Evolutionary conservation across 768 basidiomycete genomes (phyloP).

Genomic region (Rhodotorula graminis): DNA sequence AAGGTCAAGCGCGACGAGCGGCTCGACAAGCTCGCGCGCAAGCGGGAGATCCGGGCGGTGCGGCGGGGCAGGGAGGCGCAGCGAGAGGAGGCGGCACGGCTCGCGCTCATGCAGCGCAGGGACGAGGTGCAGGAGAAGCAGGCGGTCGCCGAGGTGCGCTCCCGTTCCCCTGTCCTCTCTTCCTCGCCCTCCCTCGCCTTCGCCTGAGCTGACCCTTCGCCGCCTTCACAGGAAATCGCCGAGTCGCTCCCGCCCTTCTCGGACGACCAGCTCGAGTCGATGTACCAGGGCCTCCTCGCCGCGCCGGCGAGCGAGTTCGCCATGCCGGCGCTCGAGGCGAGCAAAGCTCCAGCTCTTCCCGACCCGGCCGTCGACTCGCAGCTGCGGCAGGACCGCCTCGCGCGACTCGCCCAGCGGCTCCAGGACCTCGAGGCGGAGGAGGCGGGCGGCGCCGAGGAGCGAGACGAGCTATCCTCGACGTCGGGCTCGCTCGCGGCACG

Average conservation of each 20-base stretch:
- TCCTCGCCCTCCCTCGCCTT: too few relatives aligned
- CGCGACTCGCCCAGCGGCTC: conserved; percentile 31
- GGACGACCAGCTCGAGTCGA: conserved; percentile 48
- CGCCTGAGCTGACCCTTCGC: not conserved
- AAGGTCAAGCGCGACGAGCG: conserved; percentile 24
- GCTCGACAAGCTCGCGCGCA: conserved; percentile 30
- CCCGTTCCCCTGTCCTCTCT: too few relatives aligned
- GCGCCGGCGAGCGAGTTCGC: conserved; percentile 28
- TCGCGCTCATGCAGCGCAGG: not conserved
- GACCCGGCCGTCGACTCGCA: conserved; percentile 9
- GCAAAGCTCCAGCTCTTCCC: conserved; percentile 12
- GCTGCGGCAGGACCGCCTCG: conserved; percentile 35
- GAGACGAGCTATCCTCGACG: too few relatives aligned
- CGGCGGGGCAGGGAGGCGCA: not conserved
- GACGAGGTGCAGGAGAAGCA: conserved; percentile 18
- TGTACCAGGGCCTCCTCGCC: conserved; percentile 52
- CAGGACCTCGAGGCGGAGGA: conserved; percentile 43
- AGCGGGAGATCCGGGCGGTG: conserved; percentile 11
- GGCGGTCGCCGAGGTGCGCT: conserved; percentile 9
- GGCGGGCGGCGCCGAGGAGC: not conserved
- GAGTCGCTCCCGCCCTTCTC: conserved; percentile 41
- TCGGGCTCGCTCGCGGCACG: conserved; percentile 5
- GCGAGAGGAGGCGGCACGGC: not conserved
- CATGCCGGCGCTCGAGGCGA: conserved; percentile 16
- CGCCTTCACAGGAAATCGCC: conserved; percentile 17